Evolutionary conservation across 73 alveolate genomes (phyloP).

Genomic region (Loxodes magnus): DNA sequence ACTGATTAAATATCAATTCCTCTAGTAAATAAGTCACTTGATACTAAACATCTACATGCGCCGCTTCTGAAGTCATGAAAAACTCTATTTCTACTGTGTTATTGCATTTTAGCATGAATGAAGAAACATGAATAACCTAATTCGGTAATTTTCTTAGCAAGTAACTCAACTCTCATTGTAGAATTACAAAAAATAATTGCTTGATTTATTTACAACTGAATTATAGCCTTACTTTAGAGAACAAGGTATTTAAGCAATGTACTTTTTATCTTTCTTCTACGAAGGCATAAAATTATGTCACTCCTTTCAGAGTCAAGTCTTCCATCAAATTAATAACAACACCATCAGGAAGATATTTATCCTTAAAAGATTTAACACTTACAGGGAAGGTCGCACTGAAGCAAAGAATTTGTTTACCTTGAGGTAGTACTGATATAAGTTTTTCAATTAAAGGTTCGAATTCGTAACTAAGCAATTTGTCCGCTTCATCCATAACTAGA

Average conservation of each 20-base stretch:
- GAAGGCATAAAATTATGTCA: constrained; percentile 89
- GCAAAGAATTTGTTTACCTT: constrained; percentile 2
- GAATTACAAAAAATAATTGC: constrained; percentile 87
- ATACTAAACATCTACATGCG: too few relatives aligned
- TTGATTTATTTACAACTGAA: too few relatives aligned
- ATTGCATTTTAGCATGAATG: too few relatives aligned
- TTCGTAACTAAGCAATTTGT: too few relatives aligned
- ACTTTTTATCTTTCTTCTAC: constrained; percentile 96
- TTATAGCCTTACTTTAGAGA: too few relatives aligned
- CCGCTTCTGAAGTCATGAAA: constrained; percentile 85
- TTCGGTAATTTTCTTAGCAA: constrained; percentile 84
- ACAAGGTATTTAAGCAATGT: too few relatives aligned
- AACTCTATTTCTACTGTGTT: constrained; percentile 72
- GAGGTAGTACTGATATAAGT: neutral
- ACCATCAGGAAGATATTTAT: constrained; percentile 70
- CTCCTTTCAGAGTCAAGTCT: constrained; percentile 91
- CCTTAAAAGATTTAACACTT: neutral
- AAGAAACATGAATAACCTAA: constrained; percentile 82
- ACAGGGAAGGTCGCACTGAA: constrained; percentile 9
- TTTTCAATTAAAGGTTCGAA: neutral
- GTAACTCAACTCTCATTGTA: constrained; percentile 81
- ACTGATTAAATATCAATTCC: constrained; percentile 91
- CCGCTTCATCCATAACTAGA: constrained; percentile 36
- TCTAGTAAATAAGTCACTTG: constrained; percentile 94
- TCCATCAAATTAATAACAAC: too few relatives aligned